Evolutionary conservation across 192 early-diverging fungal genomes (phyloP), one percentile per base, ranked within the genome.

Genomic region (Coemansia sp.): DNA sequence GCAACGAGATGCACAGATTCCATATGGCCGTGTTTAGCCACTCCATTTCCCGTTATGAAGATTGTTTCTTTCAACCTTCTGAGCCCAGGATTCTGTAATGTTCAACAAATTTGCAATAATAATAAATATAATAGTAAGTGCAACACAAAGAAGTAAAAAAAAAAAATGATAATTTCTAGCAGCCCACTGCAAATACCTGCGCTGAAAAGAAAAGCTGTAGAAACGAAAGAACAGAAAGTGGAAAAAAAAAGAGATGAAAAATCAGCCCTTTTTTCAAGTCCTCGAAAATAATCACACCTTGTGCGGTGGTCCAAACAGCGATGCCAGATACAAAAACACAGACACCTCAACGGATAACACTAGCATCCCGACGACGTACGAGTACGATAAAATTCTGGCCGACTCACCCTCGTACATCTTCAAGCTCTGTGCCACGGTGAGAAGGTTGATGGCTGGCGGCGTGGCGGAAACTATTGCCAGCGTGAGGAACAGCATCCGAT

Each of bases 391-490:
- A 7, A 91, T 75, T 5, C 63, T 76, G 7, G 86, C 82, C 70
- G 88, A 83, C 63, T 88, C 85, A n/a, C 76, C 70, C 66, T 91
- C 87, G 66, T 84, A 91, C 66, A 84, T 70, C 2, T 84, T 86
- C 55, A 86, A 74, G 43, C 84, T 82, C 59, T 88, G 85, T 45
- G 85, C 84, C n/a, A 90, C 83, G 32, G 88, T 87, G 9, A 85
- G 76, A 42, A 90, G 80, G 38, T 87, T 89, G 63, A 89, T 76
- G 1, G 89, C 89, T 1, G 89, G 86, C 1, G 89, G 89, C 32
- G 84, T 84, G 7, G 84, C 83, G 2, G 83, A 83, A 10, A 89
- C 59, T 17, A 91, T 71, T 4, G 89, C 71, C 71, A 89, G 71
- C 23, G 83, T 79, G 36, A 88, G 61, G 8, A 86, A 73, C 60